phyloP scores from a whole-genome alignment of 257 asterid species.

The Nicotiana noctiflora region DNA sequence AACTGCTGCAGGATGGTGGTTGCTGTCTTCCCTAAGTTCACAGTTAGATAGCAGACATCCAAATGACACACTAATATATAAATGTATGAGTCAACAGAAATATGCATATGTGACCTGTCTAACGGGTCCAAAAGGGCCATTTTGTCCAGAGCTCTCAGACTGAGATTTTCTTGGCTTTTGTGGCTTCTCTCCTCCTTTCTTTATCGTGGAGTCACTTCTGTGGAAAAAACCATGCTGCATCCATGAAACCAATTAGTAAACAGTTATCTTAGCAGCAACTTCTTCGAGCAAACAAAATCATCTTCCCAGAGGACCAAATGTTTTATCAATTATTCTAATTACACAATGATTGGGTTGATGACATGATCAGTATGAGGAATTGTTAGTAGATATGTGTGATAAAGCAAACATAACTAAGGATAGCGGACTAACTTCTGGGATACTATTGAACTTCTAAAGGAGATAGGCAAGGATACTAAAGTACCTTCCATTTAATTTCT shows the following conservation, averaged over 20 bases:
- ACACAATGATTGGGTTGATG: background rate
- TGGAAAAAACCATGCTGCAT: conserved; percentile 21
- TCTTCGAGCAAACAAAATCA: background rate
- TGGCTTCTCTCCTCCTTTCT: conserved; percentile 19
- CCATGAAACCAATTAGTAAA: background rate
- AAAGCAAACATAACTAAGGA: background rate
- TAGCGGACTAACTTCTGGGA: background rate
- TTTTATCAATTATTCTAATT: background rate
- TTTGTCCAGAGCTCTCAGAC: conserved; percentile 40
- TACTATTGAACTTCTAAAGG: background rate
- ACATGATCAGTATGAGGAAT: background rate
- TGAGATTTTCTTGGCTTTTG: conserved; percentile 24
- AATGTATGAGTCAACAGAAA: background rate
- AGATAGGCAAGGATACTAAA: background rate
- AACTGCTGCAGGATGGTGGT: background rate
- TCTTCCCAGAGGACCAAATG: background rate
- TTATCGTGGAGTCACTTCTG: conserved; percentile 23
- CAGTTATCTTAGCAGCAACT: background rate
- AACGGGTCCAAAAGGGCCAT: conserved; percentile 41
- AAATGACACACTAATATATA: background rate
- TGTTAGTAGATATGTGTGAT: background rate
- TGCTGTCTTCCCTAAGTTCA: background rate
- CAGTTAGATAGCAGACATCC: background rate
- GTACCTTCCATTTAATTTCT: conserved; percentile 40
- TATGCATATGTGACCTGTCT: conserved; percentile 45